A percentile compares a stretch with the other conserved stretches of the same genome.
phyloP scores from a whole-genome alignment of 352 stramenopile genomes.

The Phytophthora pistaciae region DNA sequence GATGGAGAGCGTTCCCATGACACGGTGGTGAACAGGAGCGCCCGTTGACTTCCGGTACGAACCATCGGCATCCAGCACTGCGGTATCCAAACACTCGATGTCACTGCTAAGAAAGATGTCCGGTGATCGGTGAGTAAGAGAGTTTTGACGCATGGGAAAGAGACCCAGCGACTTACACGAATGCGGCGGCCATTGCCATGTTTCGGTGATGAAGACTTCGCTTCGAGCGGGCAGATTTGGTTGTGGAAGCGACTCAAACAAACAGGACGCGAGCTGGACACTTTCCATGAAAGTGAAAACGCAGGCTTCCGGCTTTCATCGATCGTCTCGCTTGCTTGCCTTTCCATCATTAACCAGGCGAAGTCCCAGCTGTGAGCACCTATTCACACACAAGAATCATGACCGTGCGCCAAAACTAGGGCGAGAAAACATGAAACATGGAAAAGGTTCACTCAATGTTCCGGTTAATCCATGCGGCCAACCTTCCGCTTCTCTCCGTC shows the following conservation, averaged over 20 bases:
- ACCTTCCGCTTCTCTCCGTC: no score
- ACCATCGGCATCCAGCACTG: conserved; percentile 29
- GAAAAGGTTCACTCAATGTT: background rate
- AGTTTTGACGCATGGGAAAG: background rate
- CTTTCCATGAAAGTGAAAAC: conserved; percentile 8
- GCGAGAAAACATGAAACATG: no score
- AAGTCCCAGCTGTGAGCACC: background rate
- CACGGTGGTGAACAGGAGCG: conserved; percentile 30
- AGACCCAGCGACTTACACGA: conserved; percentile 13
- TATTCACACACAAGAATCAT: background rate
- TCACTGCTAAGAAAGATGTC: conserved; percentile 8
- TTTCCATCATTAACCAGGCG: background rate
- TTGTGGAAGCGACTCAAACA: conserved; percentile 1
- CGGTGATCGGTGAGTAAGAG: background rate
- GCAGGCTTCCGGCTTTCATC: background rate
- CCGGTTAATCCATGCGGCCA: conserved; percentile 1
- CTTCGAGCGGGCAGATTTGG: conserved; percentile 2
- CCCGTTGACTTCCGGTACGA: conserved; percentile 31
- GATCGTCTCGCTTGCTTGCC: background rate
- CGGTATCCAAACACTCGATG: conserved; percentile 29
- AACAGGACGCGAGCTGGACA: background rate
- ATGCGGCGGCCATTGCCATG: conserved; percentile 8
- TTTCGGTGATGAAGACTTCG: background rate
- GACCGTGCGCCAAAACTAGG: background rate
- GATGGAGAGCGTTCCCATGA: conserved; percentile 50